phyloP scores from a whole-genome alignment of 345 rosid genomes.

The Acer negundo region DNA sequence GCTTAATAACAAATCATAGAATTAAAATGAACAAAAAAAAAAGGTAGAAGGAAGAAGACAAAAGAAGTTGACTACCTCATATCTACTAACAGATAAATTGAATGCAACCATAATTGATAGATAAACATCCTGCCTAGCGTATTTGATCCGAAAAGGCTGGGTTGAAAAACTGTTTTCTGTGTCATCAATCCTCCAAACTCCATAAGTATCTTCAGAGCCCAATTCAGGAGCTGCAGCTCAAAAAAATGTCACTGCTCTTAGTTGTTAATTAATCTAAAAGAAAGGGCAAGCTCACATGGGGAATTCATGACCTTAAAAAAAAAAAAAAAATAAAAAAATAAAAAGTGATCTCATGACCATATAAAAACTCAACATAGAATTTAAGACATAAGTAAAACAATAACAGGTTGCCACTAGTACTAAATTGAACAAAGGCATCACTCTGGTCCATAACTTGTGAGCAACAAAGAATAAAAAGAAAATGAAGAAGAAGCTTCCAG shows the following conservation, averaged over 20 bases:
- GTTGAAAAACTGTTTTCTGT: conserved; percentile 45
- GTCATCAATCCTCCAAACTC: conserved; percentile 51
- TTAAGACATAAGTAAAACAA: neutral
- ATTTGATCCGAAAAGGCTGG: conserved; percentile 46
- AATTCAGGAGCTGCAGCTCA: conserved; percentile 37
- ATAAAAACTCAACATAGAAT: neutral
- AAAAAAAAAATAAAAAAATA: neutral
- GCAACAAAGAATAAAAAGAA: neutral
- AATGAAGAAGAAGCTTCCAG: too few relatives aligned
- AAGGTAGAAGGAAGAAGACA: neutral
- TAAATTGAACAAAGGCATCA: neutral
- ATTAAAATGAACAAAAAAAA: neutral
- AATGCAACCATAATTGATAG: conserved; percentile 45
- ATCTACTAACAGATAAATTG: conserved; percentile 24
- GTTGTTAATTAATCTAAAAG: neutral
- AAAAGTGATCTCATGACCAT: neutral
- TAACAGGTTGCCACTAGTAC: neutral
- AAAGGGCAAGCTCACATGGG: conserved; percentile 1
- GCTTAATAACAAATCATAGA: neutral
- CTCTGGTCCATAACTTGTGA: neutral
- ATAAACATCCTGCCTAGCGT: conserved; percentile 49
- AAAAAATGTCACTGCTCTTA: neutral
- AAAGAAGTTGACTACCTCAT: conserved; percentile 31
- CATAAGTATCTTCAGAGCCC: conserved; percentile 32
- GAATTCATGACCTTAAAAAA: neutral